Conservation (phyloP, 2,329 filamentous ascomycete genomes). For the Bipolaris sorokiniana region DNA sequence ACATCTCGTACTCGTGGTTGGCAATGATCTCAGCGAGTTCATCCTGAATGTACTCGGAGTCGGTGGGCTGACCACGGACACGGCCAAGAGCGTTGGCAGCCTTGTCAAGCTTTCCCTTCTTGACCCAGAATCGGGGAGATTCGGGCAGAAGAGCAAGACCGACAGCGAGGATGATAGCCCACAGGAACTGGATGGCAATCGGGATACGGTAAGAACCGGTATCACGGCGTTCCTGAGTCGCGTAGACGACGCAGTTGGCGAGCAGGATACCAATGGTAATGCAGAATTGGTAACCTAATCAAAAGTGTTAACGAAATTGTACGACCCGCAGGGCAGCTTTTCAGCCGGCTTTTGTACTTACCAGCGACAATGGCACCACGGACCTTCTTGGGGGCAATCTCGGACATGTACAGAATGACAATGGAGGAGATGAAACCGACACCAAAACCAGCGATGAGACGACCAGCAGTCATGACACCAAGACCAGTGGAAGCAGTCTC, state of each 20-base stretch:
- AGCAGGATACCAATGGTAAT: conserved; percentile 81
- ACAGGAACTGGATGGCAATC: conserved; percentile 80
- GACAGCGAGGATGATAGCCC: conserved; percentile 75
- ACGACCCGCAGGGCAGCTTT: background rate
- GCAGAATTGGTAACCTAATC: conserved; percentile 72
- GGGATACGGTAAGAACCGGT: conserved; percentile 77
- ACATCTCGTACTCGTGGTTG: conserved; percentile 86
- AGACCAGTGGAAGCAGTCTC: conserved; percentile 68
- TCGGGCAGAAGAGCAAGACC: conserved; percentile 82
- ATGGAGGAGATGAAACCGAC: conserved; percentile 74
- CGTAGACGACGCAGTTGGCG: conserved; percentile 78
- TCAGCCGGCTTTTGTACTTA: background rate
- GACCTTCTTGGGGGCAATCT: conserved; percentile 73
- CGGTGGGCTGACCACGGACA: conserved; percentile 75
- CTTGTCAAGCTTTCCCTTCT: conserved; percentile 71
- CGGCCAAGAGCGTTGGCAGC: conserved; percentile 70
- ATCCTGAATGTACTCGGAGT: conserved; percentile 78
- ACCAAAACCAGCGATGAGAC: conserved; percentile 75
- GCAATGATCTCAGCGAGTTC: conserved; percentile 88
- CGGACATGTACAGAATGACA: conserved; percentile 77
- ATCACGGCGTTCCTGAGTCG: conserved; percentile 67
- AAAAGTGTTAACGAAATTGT: background rate
- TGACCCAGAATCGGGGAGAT: conserved; percentile 86
- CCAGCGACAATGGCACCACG: conserved; percentile 75
- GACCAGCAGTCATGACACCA: conserved; percentile 70